Conservation (phyloP, 2,329 filamentous ascomycete species). For the Sarocladium strictum region DNA sequence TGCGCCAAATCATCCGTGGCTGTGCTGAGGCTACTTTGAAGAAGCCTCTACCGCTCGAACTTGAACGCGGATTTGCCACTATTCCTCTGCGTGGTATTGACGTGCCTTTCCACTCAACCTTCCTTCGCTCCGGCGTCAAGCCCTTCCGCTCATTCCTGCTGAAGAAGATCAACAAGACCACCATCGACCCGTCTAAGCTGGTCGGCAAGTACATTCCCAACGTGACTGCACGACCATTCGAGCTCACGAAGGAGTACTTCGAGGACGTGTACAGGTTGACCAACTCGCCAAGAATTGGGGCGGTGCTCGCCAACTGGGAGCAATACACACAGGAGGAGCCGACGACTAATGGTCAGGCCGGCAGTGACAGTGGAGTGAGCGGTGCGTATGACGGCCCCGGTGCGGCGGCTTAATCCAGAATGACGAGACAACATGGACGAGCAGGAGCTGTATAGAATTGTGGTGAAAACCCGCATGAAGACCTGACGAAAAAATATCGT, state of each 20-base stretch:
- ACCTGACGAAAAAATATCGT: neutral
- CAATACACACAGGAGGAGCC: conserved; percentile 55
- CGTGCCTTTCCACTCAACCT: conserved; percentile 98
- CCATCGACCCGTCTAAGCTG: conserved; percentile 93
- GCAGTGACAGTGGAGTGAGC: conserved; percentile 34
- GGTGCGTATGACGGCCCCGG: conserved; percentile 36
- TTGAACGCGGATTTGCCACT: conserved; percentile 93
- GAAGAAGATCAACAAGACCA: conserved; percentile 99
- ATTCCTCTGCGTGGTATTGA: conserved; percentile 97
- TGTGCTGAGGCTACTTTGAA: conserved; percentile 80
- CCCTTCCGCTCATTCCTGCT: conserved; percentile 97
- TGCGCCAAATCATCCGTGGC: conserved; percentile 85
- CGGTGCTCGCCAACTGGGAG: conserved; percentile 82
- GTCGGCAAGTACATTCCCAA: conserved; percentile 99
- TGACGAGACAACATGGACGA: neutral
- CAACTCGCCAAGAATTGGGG: conserved; percentile 71
- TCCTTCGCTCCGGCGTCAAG: conserved; percentile 96
- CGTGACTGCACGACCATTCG: conserved; percentile 92
- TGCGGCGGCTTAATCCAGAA: conserved; percentile 29
- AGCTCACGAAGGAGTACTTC: conserved; percentile 97
- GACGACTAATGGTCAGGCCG: conserved; percentile 24
- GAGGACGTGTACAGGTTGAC: conserved; percentile 96
- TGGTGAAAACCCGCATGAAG: neutral
- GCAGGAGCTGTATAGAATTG: neutral
- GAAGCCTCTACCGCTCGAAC: conserved; percentile 82